A percentile compares a stretch with the other conserved stretches of the same genome.
phyloP scores from a whole-genome alignment of 352 stramenopile genomes.

The Phytophthora sojae region DNA sequence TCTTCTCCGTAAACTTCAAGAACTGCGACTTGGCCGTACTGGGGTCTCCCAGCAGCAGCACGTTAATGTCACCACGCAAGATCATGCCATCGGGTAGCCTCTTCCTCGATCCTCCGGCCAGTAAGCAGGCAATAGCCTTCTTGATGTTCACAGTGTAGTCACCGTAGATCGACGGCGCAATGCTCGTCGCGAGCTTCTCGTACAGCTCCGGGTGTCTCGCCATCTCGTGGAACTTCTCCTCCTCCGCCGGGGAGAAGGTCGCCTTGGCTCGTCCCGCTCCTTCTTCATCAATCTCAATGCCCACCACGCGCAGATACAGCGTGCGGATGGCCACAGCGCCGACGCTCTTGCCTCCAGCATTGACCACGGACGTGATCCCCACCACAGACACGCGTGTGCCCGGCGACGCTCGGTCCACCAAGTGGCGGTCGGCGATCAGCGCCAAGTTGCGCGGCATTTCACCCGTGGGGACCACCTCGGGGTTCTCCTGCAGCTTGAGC shows the following conservation, averaged over 20 bases:
- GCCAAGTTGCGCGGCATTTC: slow-evolving; percentile 98
- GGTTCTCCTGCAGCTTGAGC: slow-evolving; percentile 97
- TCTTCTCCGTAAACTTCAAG: slow-evolving; percentile 97
- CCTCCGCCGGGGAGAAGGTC: slow-evolving; percentile 96
- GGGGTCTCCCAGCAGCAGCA: slow-evolving; percentile 97
- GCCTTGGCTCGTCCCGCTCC: slow-evolving; percentile 88
- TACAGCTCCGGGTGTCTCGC: slow-evolving; percentile 93
- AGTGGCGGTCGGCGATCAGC: slow-evolving; percentile 94
- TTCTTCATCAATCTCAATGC: slow-evolving; percentile 95
- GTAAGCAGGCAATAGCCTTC: slow-evolving; percentile 95
- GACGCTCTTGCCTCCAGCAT: slow-evolving; percentile 74
- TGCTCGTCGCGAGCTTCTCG: slow-evolving; percentile 90
- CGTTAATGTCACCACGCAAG: slow-evolving; percentile 98
- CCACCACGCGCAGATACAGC: slow-evolving; percentile 96
- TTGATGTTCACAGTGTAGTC: slow-evolving; percentile 98
- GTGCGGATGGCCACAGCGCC: slow-evolving; percentile 91
- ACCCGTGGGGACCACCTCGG: slow-evolving; percentile 97
- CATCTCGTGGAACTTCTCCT: slow-evolving; percentile 97
- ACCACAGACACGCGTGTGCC: slow-evolving; percentile 97
- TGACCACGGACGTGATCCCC: slow-evolving; percentile 96
- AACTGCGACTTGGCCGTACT: slow-evolving; percentile 99
- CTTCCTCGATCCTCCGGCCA: slow-evolving; percentile 96
- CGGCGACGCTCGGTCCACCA: slow-evolving; percentile 96
- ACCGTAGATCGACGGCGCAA: slow-evolving; percentile 96
- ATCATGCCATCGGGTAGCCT: slow-evolving; percentile 96